Conservation (phyloP, 805 yeast genomes). For the Metschnikowia cerradonensis region DNA sequence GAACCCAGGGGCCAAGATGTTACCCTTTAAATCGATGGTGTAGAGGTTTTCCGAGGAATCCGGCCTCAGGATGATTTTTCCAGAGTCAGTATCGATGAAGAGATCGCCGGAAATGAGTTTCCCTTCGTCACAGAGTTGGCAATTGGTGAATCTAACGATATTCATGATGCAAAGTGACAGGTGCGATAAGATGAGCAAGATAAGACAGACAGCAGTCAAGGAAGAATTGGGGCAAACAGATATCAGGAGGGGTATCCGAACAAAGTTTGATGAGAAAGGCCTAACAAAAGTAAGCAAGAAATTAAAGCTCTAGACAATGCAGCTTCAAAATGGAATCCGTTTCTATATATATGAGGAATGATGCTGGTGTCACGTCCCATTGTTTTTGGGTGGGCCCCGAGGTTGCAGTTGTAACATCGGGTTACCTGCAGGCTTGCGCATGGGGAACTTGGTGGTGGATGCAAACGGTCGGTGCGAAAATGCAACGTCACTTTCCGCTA, state of each 20-base stretch:
- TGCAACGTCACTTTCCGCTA: constrained; percentile 14
- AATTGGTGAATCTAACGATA: constrained; percentile 36
- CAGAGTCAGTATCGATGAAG: constrained; percentile 39
- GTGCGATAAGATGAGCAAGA: neutral
- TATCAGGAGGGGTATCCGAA: neutral
- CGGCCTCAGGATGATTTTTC: constrained; percentile 36
- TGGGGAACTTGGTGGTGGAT: neutral
- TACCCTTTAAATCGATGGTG: constrained; percentile 44
- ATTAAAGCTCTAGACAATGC: too few relatives aligned
- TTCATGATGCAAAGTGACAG: neutral
- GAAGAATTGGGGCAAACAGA: neutral
- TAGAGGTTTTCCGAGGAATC: constrained; percentile 12
- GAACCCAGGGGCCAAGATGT: constrained; percentile 51
- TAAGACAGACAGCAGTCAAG: neutral
- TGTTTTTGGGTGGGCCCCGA: neutral
- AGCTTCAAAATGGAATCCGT: neutral
- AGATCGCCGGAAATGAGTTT: constrained; percentile 34
- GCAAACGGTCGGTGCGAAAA: neutral
- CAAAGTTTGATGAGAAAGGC: neutral
- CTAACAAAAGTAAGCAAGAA: too few relatives aligned
- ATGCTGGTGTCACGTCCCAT: neutral
- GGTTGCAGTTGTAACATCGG: constrained; percentile 10
- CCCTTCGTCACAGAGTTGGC: constrained; percentile 43
- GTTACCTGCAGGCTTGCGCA: neutral
- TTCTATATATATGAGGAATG: neutral